These are phyloP conservation scores for Xylariaceae sp. DNA, from an alignment of 2,329 filamentous ascomycete genomes.

Conservation along the genomic window DNA sequence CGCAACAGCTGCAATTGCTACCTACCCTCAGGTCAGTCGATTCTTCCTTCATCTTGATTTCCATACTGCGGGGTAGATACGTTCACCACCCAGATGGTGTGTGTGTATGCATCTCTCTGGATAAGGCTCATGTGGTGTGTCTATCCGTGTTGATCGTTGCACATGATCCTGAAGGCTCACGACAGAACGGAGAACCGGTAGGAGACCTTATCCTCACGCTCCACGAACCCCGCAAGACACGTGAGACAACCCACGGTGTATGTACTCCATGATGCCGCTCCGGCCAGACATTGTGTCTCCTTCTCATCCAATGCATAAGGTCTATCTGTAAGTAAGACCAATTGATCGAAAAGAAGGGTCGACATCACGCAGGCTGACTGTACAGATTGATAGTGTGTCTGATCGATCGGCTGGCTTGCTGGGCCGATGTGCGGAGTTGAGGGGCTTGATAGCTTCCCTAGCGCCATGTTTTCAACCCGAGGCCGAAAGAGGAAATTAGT, in stretches of 20 bases:
- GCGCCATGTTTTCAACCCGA: not conserved
- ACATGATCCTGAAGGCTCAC: not conserved
- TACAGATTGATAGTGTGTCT: not conserved
- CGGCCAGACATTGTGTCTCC: not conserved
- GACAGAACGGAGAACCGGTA: not conserved
- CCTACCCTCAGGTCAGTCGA: too few relatives aligned
- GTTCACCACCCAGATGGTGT: not conserved
- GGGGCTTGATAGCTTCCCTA: constrained; percentile 9
- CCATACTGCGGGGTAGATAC: too few relatives aligned
- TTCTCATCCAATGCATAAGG: not conserved
- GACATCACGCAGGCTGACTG: not conserved
- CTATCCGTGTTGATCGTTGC: too few relatives aligned
- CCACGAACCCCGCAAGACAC: not conserved
- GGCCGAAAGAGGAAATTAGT: constrained; percentile 21
- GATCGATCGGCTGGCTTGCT: not conserved
- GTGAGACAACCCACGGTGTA: too few relatives aligned
- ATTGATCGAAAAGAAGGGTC: not conserved
- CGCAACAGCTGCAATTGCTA: too few relatives aligned
- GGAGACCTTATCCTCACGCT: too few relatives aligned
- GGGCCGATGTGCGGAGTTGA: constrained; percentile 19
- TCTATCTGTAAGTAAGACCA: not conserved
- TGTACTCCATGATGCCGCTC: too few relatives aligned
- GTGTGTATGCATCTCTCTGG: not conserved
- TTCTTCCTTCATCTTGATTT: too few relatives aligned
- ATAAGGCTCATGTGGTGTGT: not conserved